These are phyloP conservation scores for Geotrichum ghanense DNA, from an alignment of 805 yeast genomes.

Conservation along the genomic window DNA sequence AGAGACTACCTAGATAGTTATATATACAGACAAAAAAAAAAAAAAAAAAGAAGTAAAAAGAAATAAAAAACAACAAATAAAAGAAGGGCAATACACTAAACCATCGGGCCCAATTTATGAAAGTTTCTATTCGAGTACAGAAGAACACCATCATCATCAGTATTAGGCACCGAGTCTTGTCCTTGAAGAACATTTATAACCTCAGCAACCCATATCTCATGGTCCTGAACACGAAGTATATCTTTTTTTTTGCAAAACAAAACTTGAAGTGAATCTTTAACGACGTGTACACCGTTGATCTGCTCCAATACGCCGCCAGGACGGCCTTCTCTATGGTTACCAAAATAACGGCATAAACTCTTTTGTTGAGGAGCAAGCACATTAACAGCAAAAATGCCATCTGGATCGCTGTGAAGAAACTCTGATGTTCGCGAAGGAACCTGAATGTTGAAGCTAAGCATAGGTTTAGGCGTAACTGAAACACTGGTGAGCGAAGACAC, in stretches of 20 bases:
- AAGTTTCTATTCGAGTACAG: background rate
- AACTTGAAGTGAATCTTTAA: constrained; percentile 17
- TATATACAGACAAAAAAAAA: too few species aligned
- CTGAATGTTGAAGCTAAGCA: constrained; percentile 78
- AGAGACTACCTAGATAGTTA: too few species aligned
- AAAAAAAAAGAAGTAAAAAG: too few species aligned
- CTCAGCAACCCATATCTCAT: constrained; percentile 82
- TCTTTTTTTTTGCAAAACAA: constrained; percentile 20
- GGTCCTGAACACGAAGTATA: constrained; percentile 51
- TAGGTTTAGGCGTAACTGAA: constrained; percentile 64
- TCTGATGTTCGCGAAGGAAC: constrained; percentile 74
- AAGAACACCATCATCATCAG: background rate
- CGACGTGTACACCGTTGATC: constrained; percentile 17
- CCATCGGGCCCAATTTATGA: background rate
- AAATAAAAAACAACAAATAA: too few species aligned
- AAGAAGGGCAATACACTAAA: too few species aligned
- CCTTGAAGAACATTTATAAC: constrained; percentile 28
- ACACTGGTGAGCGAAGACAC: constrained; percentile 78
- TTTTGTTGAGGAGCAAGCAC: constrained; percentile 48
- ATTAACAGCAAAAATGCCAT: constrained; percentile 59
- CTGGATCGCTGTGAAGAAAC: constrained; percentile 37
- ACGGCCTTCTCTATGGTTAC: constrained; percentile 24
- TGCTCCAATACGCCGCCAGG: background rate
- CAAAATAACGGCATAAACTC: constrained; percentile 58
- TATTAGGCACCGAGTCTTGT: background rate